Evolutionary conservation across 164 flowering plant species (phyloP).

Genomic region (Berberis vulgaris): DNA sequence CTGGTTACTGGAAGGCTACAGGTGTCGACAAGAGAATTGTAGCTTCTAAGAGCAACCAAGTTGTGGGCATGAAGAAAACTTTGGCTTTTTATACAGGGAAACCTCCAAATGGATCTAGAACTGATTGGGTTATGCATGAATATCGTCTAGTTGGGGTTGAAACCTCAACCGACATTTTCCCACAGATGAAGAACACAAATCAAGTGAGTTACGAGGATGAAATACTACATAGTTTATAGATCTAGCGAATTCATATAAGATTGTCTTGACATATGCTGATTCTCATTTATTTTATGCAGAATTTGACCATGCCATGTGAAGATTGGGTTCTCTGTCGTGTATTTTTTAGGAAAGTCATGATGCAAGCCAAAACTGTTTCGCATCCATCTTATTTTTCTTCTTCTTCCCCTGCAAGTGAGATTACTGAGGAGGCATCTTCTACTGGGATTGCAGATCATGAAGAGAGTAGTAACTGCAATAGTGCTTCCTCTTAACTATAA

Average conservation of each 20-base stretch:
- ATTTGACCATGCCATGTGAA: constrained; percentile 17
- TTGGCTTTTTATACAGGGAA: constrained; percentile 60
- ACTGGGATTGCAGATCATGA: constrained; percentile 13
- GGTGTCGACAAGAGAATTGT: constrained; percentile 42
- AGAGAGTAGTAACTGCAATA: constrained; percentile 18
- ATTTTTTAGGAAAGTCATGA: constrained; percentile 33
- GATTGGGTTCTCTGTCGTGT: constrained; percentile 59
- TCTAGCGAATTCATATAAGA: background rate
- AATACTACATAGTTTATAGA: background rate
- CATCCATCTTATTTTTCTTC: constrained; percentile 4
- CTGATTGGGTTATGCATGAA: constrained; percentile 86
- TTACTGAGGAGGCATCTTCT: constrained; percentile 27
- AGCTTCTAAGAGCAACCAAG: constrained; percentile 22
- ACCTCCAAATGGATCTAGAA: constrained; percentile 33
- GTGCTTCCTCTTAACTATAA: background rate
- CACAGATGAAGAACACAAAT: constrained; percentile 11
- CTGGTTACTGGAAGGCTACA: constrained; percentile 71
- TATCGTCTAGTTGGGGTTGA: constrained; percentile 37
- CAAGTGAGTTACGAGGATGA: constrained; percentile 14
- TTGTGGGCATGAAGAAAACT: constrained; percentile 54
- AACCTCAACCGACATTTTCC: constrained; percentile 4
- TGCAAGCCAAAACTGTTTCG: constrained; percentile 1
- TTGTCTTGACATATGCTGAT: background rate
- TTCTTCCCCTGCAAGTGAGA: constrained; percentile 24
- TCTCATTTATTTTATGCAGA: constrained; percentile 15